phyloP scores from a whole-genome alignment of 176 grass and related monocot genomes.

The Oropetium thomaeum region DNA sequence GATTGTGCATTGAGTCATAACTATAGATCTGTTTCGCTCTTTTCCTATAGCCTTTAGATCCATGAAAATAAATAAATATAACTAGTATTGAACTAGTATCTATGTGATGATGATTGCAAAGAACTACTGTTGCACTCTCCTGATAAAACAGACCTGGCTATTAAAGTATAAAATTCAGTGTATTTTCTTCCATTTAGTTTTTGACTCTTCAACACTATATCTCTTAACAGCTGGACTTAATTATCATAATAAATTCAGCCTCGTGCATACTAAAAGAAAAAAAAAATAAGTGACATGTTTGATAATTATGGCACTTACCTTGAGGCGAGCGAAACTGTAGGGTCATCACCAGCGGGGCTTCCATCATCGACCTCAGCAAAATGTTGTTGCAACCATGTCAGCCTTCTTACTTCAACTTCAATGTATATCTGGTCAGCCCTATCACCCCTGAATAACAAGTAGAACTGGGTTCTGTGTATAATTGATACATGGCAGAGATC shows the following conservation, averaged over 20 bases:
- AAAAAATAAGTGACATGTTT: background rate
- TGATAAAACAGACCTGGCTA: background rate
- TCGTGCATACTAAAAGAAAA: too few species aligned
- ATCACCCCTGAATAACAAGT: conserved; percentile 81
- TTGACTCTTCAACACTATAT: background rate
- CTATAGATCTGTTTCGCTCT: too few species aligned
- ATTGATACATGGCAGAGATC: conserved; percentile 81
- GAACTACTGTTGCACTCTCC: background rate
- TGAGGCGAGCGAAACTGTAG: conserved; percentile 57
- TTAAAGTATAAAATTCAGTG: background rate
- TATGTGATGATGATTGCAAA: background rate
- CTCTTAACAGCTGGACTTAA: background rate
- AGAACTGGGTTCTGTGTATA: conserved; percentile 94
- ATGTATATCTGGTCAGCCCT: conserved; percentile 93
- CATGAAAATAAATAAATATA: background rate
- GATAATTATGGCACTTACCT: conserved; percentile 34
- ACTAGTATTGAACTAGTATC: background rate
- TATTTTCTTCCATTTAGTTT: background rate
- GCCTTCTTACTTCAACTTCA: conserved; percentile 78
- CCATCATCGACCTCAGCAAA: conserved; percentile 67
- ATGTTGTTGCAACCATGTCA: conserved; percentile 87
- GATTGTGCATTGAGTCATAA: background rate
- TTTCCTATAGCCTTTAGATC: background rate
- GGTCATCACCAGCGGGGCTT: conserved; percentile 73
- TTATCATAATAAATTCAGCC: background rate